Evolutionary conservation across 2,329 filamentous ascomycete genomes (phyloP), one percentile per base, ranked within the genome.

Genomic region (Podosphaera xanthii): DNA sequence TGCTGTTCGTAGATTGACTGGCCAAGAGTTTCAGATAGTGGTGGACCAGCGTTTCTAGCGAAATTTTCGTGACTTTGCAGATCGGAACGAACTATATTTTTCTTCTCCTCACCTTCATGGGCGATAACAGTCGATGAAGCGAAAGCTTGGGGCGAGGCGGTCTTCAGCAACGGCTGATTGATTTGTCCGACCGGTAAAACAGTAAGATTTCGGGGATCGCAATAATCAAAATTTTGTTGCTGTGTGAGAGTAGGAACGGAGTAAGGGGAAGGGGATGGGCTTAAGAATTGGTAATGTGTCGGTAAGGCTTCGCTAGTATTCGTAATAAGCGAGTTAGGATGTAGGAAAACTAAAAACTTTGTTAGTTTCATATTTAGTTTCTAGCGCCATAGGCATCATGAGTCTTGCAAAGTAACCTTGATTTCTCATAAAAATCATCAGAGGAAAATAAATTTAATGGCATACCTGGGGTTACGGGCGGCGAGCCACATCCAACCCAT

Each of bases 381-480:
- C 22, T 22, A 22, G 22, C 22, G 22, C 22, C 22, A 22, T 22
- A 22, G 22, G 1, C 22, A 22, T 22, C 22, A 22, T 22, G 22
- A 1, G 22, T 22, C 22, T 22, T 22, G 22, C 22, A 22, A 22
- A 22, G 22, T 22, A 22, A 1, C 22, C 22, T 22, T 22, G 22
- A 22, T 22, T 22, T 22, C 1, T 22, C 22, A 22, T 22, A 22
- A 22, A 22, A 22, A 22, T 22, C 1, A 22, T 22, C 22, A 22
- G 4, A 31, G 55, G 46, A 10, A 9, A 57, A 49, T 10, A 40
- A 36, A 57, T 10, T 3, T 44, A 5, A 56, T n/a, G 30, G 80
- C 87, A 75, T 83, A 94, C 88, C 82, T 79, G 90, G 89, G 67
- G 88, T 94, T 79, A 94, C 81, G 33, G 88, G 87, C 58, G 90